phyloP scores from a whole-genome alignment of 306 rosid species.

The Benincasa hispida region DNA sequence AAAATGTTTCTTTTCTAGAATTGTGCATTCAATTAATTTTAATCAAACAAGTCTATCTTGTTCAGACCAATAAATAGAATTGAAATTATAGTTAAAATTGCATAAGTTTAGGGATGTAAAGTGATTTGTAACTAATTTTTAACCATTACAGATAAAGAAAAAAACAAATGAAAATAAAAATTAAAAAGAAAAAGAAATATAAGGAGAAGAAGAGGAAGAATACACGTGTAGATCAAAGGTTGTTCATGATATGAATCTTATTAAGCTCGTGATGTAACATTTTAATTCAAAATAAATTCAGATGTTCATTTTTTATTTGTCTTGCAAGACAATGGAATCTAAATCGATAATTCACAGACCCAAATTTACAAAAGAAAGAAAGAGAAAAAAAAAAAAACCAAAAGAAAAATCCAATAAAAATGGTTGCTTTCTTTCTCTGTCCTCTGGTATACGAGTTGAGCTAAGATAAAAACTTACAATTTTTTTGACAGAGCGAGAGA shows the following conservation, averaged over 20 bases:
- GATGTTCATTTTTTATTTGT: neutral
- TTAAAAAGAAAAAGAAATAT: neutral
- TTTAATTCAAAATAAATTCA: neutral
- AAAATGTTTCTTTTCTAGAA: too few species aligned
- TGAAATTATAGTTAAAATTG: too few species aligned
- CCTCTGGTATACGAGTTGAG: neutral
- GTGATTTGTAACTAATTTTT: too few species aligned
- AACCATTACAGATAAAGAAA: neutral
- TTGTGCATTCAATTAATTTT: too few species aligned
- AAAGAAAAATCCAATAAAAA: neutral
- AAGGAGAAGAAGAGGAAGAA: neutral
- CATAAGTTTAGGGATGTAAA: too few species aligned
- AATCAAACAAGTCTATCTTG: too few species aligned
- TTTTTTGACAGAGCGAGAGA: conserved; percentile 14
- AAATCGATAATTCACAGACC: neutral
- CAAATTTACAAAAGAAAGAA: neutral
- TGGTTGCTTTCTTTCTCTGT: neutral
- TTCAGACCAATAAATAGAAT: too few species aligned
- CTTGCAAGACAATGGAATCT: neutral
- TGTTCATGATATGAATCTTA: neutral
- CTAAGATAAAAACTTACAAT: neutral
- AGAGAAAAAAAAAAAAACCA: neutral
- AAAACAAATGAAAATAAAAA: neutral
- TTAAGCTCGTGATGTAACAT: neutral
- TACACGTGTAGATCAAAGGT: neutral